These are phyloP conservation scores for Citropsis articulata DNA, from an alignment of 345 rosid species.

Conservation along the genomic window DNA sequence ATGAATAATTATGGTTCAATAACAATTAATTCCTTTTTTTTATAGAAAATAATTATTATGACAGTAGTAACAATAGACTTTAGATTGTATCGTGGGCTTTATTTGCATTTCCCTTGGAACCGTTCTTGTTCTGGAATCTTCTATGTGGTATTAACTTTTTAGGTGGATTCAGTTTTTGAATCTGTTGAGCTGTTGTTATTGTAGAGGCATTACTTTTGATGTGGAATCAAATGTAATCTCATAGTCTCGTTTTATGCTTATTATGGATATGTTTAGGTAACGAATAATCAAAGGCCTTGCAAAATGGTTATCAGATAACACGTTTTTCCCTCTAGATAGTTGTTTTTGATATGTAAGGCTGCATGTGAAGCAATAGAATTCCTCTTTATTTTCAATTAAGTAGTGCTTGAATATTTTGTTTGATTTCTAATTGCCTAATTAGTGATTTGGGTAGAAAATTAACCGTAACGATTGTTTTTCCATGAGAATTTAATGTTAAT, in stretches of 20 bases:
- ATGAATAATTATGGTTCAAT: no score
- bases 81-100: no score
- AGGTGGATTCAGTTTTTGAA: no score
- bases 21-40: no score
- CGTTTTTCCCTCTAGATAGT: background rate
- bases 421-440: background rate
- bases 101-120: background rate
- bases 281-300: background rate
- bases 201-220: background rate
- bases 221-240: background rate
- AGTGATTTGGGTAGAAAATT: background rate
- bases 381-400: background rate
- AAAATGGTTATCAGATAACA: background rate
- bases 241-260: background rate
- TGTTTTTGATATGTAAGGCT: background rate
- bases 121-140: background rate
- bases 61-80: background rate
- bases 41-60: no score
- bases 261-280: background rate
- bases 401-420: background rate
- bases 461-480: background rate
- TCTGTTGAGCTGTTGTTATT: background rate
- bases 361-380: background rate
- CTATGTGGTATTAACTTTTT: no score
- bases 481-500: background rate